Evolutionary conservation across 805 yeast species (phyloP).

Genomic region (Suhomyces pyralidae): DNA sequence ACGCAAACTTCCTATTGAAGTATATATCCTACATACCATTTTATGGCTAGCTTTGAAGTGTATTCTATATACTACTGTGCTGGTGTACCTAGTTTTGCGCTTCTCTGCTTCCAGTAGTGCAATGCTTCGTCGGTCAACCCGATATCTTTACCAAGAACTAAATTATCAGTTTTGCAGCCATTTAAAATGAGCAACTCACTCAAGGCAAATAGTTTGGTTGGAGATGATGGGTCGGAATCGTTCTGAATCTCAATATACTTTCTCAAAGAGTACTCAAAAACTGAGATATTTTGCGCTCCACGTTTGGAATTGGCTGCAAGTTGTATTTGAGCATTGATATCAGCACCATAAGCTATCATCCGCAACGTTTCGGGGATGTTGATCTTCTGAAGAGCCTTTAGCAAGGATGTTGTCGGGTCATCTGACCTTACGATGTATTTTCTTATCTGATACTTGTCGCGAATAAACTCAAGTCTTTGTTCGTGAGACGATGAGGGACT

Average conservation of each 20-base stretch:
- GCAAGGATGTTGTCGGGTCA: slow-evolving; percentile 34
- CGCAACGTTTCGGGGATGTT: slow-evolving; percentile 43
- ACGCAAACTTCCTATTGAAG: neutral
- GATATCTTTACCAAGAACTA: slow-evolving; percentile 25
- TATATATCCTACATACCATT: neutral
- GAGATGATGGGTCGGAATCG: neutral
- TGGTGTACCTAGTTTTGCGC: slow-evolving; percentile 5
- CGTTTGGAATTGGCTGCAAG: slow-evolving; percentile 17
- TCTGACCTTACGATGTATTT: slow-evolving; percentile 34
- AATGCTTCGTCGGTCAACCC: slow-evolving; percentile 47
- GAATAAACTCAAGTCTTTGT: slow-evolving; percentile 57
- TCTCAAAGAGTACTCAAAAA: slow-evolving; percentile 52
- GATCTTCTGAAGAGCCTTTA: slow-evolving; percentile 53
- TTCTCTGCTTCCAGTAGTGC: slow-evolving; percentile 47
- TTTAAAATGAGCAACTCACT: slow-evolving; percentile 58
- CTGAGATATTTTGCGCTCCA: slow-evolving; percentile 21
- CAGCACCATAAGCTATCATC: slow-evolving; percentile 48
- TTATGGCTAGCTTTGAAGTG: neutral
- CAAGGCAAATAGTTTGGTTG: slow-evolving; percentile 38
- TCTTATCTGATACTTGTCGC: slow-evolving; percentile 60
- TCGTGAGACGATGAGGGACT: slow-evolving; percentile 36
- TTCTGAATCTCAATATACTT: slow-evolving; percentile 28
- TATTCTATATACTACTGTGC: neutral
- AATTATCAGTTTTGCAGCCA: slow-evolving; percentile 47
- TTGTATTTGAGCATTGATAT: slow-evolving; percentile 41